These are phyloP conservation scores for Phylloporus arenicola DNA, from an alignment of 768 basidiomycete species.

Conservation along the genomic window DNA sequence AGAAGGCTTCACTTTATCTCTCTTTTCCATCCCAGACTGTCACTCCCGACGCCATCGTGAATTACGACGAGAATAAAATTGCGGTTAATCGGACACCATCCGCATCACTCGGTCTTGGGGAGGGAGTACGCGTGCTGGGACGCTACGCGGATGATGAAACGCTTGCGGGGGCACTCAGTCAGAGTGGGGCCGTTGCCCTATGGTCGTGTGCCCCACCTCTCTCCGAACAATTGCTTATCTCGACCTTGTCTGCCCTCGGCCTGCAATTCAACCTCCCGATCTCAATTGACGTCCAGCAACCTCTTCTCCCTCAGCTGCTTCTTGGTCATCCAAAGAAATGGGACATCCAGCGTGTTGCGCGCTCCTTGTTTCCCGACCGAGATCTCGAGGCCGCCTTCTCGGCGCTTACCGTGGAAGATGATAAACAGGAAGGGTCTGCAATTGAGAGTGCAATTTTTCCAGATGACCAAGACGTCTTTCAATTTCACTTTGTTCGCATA, in stretches of 20 bases:
- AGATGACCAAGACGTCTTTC: constrained; percentile 70
- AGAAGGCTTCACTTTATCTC: constrained; percentile 19
- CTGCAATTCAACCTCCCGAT: constrained; percentile 9
- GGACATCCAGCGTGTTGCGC: constrained; percentile 14
- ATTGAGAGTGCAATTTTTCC: constrained; percentile 36
- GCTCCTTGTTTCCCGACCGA: constrained; percentile 15
- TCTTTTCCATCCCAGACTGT: constrained; percentile 21
- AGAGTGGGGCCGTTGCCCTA: constrained; percentile 21
- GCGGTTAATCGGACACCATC: constrained; percentile 9
- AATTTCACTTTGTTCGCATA: constrained; percentile 42
- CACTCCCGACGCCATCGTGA: constrained; percentile 8
- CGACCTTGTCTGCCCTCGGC: constrained; percentile 25
- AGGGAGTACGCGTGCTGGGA: constrained; percentile 12
- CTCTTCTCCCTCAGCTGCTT: constrained; percentile 27
- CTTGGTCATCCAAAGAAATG: constrained; percentile 23
- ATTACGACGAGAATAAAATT: background rate
- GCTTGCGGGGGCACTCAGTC: constrained; percentile 22
- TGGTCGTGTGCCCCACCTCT: constrained; percentile 30
- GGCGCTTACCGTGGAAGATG: constrained; percentile 43
- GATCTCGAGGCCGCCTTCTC: constrained; percentile 37
- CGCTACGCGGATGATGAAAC: constrained; percentile 15
- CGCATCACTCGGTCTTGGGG: constrained; percentile 16
- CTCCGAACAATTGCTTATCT: constrained; percentile 16
- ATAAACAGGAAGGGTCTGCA: constrained; percentile 30
- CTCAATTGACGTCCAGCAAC: background rate